Base-by-base conservation (phyloP, 305 asterid genomes). In the Coffea humblotiana region DNA sequence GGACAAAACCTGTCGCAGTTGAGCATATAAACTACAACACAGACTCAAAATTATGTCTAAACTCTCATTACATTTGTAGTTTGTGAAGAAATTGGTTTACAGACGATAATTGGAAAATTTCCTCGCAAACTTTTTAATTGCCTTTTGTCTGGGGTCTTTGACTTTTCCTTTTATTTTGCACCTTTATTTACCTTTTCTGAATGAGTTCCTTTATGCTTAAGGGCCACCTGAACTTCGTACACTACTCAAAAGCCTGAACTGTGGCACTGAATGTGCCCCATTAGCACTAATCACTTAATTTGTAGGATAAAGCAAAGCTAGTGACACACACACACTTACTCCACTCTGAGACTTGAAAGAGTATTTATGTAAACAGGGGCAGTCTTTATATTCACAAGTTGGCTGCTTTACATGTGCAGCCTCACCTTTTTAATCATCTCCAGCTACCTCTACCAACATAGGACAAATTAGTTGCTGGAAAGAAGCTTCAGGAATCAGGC, bases 391-490 rank as follows among this genome's bases (percentile, higher is more conserved):
- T 74, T 37, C 66, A 79, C 71, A 61, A 72, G 79, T 43, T 80
- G 78, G 71, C 48, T 58, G 32, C 79, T 76, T 29, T 75, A 61
- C 83, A 80, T 80, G 83, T 75, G 83, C 66, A 47, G 8, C 35
- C 45, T 23, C 25, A 67, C 52, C 75, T 70, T 74, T 66, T 67
- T 47, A 75, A 51, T 80, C 79, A 65, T 49, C 65, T 66, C 79
- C 83, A 74, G 74, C 79, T 65, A 37, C 63, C 52, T 49, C n/a
- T 74, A 35, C 56, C 56, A 66, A 27, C 69, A 75, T 75, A 81
- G 68, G 83, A 80, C 83, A 80, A 80, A 80, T 66, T 65, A 66
- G 16, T 25, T 74, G 27, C 75, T 80, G 70, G 63, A 74, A 80
- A 65, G 67, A 64, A 73, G 35, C 56, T 54, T n/a, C 74, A 66